Conservation (phyloP, 108 stramenopile species). For the Poteriospumella lacustris region DNA sequence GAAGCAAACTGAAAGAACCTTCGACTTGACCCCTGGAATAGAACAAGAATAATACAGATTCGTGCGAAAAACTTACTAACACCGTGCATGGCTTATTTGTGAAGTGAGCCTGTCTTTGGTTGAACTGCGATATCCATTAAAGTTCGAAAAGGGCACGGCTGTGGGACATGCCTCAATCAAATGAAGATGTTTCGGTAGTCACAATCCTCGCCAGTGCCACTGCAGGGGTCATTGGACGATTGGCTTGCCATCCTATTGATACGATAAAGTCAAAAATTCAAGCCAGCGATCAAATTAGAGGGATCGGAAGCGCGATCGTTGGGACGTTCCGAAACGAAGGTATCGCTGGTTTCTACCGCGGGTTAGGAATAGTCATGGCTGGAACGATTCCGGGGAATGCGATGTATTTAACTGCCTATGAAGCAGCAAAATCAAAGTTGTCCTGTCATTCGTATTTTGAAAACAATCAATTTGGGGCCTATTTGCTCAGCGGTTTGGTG, state of each 20-base stretch:
- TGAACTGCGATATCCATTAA: too few species aligned
- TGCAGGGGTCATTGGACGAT: conserved; percentile 47
- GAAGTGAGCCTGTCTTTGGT: too few species aligned
- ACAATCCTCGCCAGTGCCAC: conserved; percentile 43
- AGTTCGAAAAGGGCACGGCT: too few species aligned
- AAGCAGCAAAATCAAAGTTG: conserved; percentile 50
- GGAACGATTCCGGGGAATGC: conserved; percentile 88
- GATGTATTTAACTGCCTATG: conserved; percentile 85
- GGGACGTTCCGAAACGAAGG: conserved; percentile 63
- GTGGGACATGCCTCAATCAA: too few species aligned
- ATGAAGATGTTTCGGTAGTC: too few species aligned
- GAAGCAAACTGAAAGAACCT: too few species aligned
- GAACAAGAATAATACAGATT: too few species aligned
- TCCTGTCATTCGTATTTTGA: too few species aligned
- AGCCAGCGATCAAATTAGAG: conserved; percentile 24
- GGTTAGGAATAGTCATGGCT: conserved; percentile 75
- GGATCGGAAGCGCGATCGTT: conserved; percentile 28
- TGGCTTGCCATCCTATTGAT: conserved; percentile 60
- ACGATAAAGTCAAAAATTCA: conserved; percentile 59
- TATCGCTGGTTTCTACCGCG: conserved; percentile 79
- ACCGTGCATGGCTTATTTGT: too few species aligned
- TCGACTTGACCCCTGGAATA: too few species aligned
- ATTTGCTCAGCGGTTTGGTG: neutral
- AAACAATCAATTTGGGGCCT: neutral
- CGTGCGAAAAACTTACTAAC: too few species aligned